A percentile compares a stretch with the other conserved stretches of the same genome.
phyloP scores from a whole-genome alignment of 1,284 basidiomycete genomes.

The Ceratobasidium sp. region DNA sequence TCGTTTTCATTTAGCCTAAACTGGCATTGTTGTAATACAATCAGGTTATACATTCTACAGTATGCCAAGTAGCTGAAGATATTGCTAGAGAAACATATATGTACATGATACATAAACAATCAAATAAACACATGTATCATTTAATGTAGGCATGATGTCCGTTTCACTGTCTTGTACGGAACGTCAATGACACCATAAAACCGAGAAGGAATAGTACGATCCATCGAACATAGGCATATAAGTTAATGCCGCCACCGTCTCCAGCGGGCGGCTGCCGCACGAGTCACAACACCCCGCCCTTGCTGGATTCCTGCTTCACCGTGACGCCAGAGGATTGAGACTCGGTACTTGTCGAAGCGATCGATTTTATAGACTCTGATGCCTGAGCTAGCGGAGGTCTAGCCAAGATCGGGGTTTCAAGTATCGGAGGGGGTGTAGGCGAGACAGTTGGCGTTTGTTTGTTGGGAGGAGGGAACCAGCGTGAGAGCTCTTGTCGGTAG shows the following conservation, averaged over 20 bases:
- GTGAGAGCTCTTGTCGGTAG: constrained; percentile 33
- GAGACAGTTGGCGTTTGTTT: background rate
- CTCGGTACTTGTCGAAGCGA: background rate
- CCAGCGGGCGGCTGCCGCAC: constrained; percentile 3
- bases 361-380: background rate
- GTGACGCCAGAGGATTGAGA: background rate
- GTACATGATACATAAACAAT: background rate
- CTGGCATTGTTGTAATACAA: no score
- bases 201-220: background rate
- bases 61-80: no score
- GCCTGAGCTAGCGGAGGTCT: background rate
- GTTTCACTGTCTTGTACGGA: background rate
- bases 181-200: background rate
- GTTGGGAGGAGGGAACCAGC: constrained; percentile 34
- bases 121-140: no score
- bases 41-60: no score
- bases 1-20: background rate
- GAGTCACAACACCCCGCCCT: constrained; percentile 13
- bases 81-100: background rate
- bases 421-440: background rate
- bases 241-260: background rate
- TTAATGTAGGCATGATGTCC: background rate
- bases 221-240: constrained; percentile 29
- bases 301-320: background rate
- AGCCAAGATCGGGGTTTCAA: background rate